Base-by-base conservation (phyloP, 192 early-diverging fungal species). In the Backusella tuberculispora region DNA sequence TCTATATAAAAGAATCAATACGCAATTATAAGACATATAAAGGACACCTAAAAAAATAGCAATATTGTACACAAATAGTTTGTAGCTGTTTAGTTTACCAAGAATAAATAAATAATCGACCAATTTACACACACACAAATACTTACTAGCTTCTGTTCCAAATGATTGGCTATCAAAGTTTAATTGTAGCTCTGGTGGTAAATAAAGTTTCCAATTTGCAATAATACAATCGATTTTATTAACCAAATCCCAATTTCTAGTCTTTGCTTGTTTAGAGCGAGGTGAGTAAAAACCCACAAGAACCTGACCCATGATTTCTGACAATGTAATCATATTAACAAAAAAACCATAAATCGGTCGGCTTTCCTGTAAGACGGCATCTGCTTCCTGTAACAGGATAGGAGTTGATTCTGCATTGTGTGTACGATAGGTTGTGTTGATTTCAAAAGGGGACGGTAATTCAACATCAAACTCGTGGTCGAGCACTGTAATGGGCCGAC, bases 381-480 rank as follows among this genome's bases (percentile, higher is more conserved):
- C 70, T 5, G 79, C 45, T 6, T 76, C 66, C n/a, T 7, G 38
- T 6, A 69, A 38, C 6, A 78, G 38, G 6, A 26, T 19, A 1
- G 76, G 76, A 0, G 34, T 68, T 14, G 44, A 71, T 7, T 41
- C 45, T 15, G 24, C 24, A 17, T 56, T 21, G 17, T 42, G 56
- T 10, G 63, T 63, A 19, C 21, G 47, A 42, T 50, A 34, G 0
- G 45, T 19, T 13, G 64, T 17, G 5, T 74, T 65, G 5, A 82
- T 26, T 69, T 83, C 81, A 17, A 69, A 79, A 5, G 47, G 17
- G 0, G 77, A 71, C 19, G 81, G 81, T 10, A 78, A 19, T 40
- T 75, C 75, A 48, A 79, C 75, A 70, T 79, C 78, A 67, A 79
- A 79, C 10, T 83, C 81, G 19, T 76, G 74, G 29, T 88, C 84